Evolutionary conservation across 306 rosid species (phyloP).

Genomic region (Vicia villosa): DNA sequence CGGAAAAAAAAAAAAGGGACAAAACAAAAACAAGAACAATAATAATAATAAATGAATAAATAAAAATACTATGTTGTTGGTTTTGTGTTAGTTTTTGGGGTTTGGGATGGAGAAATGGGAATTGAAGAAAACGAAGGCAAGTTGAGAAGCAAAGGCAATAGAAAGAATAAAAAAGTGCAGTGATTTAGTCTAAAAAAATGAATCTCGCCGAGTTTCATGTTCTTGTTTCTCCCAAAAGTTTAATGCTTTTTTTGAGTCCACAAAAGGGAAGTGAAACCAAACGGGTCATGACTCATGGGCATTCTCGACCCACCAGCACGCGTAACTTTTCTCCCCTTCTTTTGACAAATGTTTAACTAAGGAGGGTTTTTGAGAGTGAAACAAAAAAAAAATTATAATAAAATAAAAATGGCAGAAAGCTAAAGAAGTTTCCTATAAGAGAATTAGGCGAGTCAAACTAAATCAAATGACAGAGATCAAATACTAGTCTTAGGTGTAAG

Average conservation of each 20-base stretch:
- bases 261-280: not conserved
- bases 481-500: too few species aligned
- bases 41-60: not conserved
- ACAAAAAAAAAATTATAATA: too few species aligned
- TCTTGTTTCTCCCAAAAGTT: conserved; percentile 31
- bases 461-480: too few species aligned
- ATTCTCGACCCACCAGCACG: conserved; percentile 15
- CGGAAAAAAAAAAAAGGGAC: conserved; percentile 48
- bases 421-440: too few species aligned
- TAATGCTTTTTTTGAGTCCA: conserved; percentile 18
- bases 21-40: conserved; percentile 37
- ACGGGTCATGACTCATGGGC: not conserved
- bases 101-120: conserved; percentile 32
- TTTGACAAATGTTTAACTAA: too few species aligned
- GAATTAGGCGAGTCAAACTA: too few species aligned
- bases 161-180: conserved; percentile 32
- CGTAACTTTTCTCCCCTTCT: not conserved
- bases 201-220: conserved; percentile 32
- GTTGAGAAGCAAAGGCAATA: conserved; percentile 51
- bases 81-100: conserved; percentile 40
- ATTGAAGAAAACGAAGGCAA: conserved; percentile 45
- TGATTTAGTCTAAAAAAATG: conserved; percentile 30
- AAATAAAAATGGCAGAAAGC: too few species aligned
- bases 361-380: too few species aligned
- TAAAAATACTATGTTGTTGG: conserved; percentile 12